A percentile compares a stretch with the other conserved stretches of the same genome.
phyloP scores from a whole-genome alignment of 148 eudicot genomes.

The Selenicereus undatus region DNA sequence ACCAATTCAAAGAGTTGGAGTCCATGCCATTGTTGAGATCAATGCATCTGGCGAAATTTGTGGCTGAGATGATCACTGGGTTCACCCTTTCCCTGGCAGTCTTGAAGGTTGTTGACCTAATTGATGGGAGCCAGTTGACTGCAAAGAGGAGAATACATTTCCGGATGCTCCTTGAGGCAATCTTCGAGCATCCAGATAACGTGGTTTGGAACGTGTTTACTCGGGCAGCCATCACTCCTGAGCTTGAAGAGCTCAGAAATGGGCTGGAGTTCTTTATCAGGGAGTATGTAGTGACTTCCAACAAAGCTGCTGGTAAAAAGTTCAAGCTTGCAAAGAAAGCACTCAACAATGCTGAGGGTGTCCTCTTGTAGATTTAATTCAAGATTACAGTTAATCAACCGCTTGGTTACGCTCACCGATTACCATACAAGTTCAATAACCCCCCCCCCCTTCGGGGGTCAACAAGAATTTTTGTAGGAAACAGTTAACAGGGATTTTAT shows the following conservation, averaged over 20 bases:
- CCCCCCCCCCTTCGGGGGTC: no score
- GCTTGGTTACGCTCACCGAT: not conserved
- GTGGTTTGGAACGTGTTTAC: conserved; percentile 78
- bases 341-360: conserved; percentile 62
- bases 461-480: no score
- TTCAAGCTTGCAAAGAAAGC: conserved; percentile 80
- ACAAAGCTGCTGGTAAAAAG: conserved; percentile 39
- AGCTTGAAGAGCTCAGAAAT: conserved; percentile 61
- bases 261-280: conserved; percentile 70
- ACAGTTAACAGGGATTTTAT: no score
- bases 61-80: conserved; percentile 65
- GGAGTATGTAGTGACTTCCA: conserved; percentile 45
- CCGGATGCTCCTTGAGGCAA: conserved; percentile 68
- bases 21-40: conserved; percentile 72
- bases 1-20: conserved; percentile 82
- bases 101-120: conserved; percentile 63
- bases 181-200: conserved; percentile 60
- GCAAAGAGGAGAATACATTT: conserved; percentile 78
- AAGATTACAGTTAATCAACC: not conserved
- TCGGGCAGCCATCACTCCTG: conserved; percentile 61
- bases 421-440: no score
- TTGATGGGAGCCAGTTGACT: conserved; percentile 47
- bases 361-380: conserved; percentile 40
- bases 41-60: conserved; percentile 72
- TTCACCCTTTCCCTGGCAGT: conserved; percentile 76